Evolutionary conservation across 768 basidiomycete genomes (phyloP).

Genomic region (Tremella mesenterica): DNA sequence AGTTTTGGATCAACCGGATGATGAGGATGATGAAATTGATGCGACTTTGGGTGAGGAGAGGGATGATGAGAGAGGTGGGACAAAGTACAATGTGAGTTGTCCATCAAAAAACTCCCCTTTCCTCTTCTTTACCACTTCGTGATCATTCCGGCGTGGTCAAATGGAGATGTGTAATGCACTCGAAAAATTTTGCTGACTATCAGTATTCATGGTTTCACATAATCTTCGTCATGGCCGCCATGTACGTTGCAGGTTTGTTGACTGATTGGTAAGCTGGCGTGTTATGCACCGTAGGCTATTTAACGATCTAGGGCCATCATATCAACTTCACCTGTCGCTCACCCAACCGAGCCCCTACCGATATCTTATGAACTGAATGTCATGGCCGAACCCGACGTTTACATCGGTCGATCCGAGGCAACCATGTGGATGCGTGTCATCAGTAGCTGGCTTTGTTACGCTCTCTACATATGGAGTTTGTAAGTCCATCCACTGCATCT

Average conservation of each 20-base stretch:
- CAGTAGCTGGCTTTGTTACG: constrained; percentile 79
- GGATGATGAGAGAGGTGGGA: constrained; percentile 89
- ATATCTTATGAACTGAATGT: constrained; percentile 7
- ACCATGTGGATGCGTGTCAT: constrained; percentile 99
- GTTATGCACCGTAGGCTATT: background rate
- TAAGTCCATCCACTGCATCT: constrained; percentile 16
- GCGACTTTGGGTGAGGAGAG: constrained; percentile 58
- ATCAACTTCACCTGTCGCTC: constrained; percentile 35
- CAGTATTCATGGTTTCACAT: constrained; percentile 99
- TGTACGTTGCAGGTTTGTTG: constrained; percentile 95
- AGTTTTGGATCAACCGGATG: constrained; percentile 71
- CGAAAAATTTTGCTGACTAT: constrained; percentile 13
- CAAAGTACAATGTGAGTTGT: constrained; percentile 76
- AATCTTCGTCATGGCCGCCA: constrained; percentile 88
- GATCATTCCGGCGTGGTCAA: no score
- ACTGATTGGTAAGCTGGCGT: constrained; percentile 79
- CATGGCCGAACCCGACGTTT: constrained; percentile 50
- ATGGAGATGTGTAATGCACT: no score
- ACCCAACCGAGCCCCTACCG: constrained; percentile 26
- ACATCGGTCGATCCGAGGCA: constrained; percentile 87
- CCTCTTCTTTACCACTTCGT: background rate
- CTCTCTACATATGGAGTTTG: constrained; percentile 43
- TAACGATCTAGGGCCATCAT: constrained; percentile 43
- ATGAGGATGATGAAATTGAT: constrained; percentile 51
- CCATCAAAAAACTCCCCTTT: background rate